Evolutionary conservation across 1,284 basidiomycete species (phyloP).

Genomic region (Cryptococcus maquisensis): DNA sequence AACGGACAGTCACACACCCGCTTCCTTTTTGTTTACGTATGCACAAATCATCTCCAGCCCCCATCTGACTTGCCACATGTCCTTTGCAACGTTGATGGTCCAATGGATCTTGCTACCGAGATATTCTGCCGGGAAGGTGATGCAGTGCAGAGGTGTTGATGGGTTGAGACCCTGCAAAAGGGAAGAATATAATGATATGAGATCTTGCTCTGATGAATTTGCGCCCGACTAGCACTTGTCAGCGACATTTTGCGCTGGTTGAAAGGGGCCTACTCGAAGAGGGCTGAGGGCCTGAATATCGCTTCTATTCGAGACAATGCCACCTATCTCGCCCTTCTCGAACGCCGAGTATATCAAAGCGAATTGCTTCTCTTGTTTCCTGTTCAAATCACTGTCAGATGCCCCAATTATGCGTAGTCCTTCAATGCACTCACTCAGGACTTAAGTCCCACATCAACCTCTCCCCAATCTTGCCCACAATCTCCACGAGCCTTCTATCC

Average conservation of each 20-base stretch:
- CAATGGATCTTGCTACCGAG: constrained; percentile 59
- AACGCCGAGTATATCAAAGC: constrained; percentile 59
- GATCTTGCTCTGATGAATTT: constrained; percentile 56
- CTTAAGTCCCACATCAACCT: constrained; percentile 64
- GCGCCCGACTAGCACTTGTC: constrained; percentile 51
- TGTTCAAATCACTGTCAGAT: constrained; percentile 17
- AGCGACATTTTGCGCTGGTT: constrained; percentile 23
- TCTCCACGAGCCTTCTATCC: constrained; percentile 63
- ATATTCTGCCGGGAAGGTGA: constrained; percentile 48
- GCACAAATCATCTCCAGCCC: constrained; percentile 62
- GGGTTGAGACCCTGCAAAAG: constrained; percentile 59
- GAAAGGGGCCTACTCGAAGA: constrained; percentile 37
- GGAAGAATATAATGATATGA: constrained; percentile 64
- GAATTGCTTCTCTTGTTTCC: constrained; percentile 58
- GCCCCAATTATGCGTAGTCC: neutral
- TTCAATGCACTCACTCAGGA: constrained; percentile 55
- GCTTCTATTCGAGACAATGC: constrained; percentile 54
- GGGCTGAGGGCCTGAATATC: constrained; percentile 38
- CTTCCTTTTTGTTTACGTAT: constrained; percentile 68
- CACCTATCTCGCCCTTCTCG: constrained; percentile 57
- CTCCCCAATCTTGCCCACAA: constrained; percentile 63
- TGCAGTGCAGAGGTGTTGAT: constrained; percentile 6
- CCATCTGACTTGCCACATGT: constrained; percentile 58
- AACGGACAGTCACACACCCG: constrained; percentile 51
- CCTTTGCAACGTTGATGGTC: constrained; percentile 56